Evolutionary conservation across 1,139 yeast genomes (phyloP).

Genomic region (Protomyces gravidus): DNA sequence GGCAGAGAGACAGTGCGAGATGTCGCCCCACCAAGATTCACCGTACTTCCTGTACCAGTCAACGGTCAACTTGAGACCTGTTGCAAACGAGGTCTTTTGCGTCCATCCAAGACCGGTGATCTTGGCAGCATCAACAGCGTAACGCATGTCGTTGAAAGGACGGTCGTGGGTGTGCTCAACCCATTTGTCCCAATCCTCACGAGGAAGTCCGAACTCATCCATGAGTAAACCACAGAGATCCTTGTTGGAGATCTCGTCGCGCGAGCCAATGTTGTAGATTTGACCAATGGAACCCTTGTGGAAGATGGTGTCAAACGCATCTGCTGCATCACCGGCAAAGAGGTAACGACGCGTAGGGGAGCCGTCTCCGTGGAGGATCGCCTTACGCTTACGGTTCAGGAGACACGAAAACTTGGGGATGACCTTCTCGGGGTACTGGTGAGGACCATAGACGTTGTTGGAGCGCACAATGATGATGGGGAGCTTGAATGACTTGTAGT

Average conservation of each 20-base stretch:
- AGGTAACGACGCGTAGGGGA: conserved; percentile 48
- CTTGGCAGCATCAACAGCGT: conserved; percentile 46
- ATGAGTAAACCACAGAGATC: conserved; percentile 40
- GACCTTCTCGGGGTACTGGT: conserved; percentile 56
- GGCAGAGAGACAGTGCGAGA: conserved; percentile 36
- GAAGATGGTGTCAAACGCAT: conserved; percentile 46
- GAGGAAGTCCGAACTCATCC: conserved; percentile 37
- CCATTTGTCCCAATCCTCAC: conserved; percentile 36
- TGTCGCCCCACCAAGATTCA: conserved; percentile 40
- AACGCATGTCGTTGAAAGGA: conserved; percentile 51
- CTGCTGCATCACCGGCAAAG: conserved; percentile 50
- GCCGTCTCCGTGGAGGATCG: conserved; percentile 52
- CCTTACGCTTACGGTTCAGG: conserved; percentile 38
- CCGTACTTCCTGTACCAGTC: conserved; percentile 41
- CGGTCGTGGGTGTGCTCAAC: conserved; percentile 47
- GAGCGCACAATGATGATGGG: conserved; percentile 50
- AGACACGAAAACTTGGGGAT: conserved; percentile 46
- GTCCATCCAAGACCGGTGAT: conserved; percentile 48
- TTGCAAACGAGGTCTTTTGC: conserved; percentile 43
- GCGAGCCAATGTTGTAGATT: conserved; percentile 51
- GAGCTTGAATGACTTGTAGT: conserved; percentile 47
- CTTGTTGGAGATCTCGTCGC: conserved; percentile 47
- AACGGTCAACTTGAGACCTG: conserved; percentile 44
- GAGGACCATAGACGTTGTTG: conserved; percentile 56
- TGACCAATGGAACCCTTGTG: conserved; percentile 41